phyloP scores from a whole-genome alignment of 306 rosid species.

The Medicago arabica region DNA sequence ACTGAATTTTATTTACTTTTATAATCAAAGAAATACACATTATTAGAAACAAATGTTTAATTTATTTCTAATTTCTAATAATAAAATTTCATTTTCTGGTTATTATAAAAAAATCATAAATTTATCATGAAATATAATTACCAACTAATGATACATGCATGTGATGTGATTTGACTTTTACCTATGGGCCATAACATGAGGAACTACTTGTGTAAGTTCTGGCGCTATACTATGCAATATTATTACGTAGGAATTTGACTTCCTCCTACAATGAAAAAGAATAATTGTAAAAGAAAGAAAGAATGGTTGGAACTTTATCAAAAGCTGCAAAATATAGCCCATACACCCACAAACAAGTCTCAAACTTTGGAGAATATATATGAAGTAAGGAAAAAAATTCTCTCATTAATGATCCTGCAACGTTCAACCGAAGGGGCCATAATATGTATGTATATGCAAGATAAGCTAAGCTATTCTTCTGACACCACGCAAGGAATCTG shows the following conservation, averaged over 20 bases:
- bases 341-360: slow-evolving; percentile 15
- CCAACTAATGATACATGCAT: neutral
- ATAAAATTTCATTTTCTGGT: too few relatives aligned
- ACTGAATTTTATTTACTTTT: too few relatives aligned
- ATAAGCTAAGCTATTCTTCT: slow-evolving; percentile 30
- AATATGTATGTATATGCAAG: neutral
- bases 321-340: slow-evolving; percentile 16
- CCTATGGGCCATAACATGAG: neutral
- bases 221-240: neutral
- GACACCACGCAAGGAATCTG: slow-evolving; percentile 51
- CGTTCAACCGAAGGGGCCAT: slow-evolving; percentile 35
- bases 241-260: slow-evolving; percentile 38
- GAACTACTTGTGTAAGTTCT: neutral
- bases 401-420: slow-evolving; percentile 35
- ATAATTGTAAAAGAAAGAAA: neutral
- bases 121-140: too few relatives aligned
- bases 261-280: slow-evolving; percentile 9
- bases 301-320: slow-evolving; percentile 13
- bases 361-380: slow-evolving; percentile 7
- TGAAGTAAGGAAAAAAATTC: slow-evolving; percentile 32
- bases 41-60: too few relatives aligned
- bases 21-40: too few relatives aligned
- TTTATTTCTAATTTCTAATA: too few relatives aligned
- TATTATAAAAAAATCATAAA: too few relatives aligned
- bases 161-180: slow-evolving; percentile 32